Conservation (phyloP, 2,329 filamentous ascomycete species). For the Magnaporthiopsis incrustans region DNA sequence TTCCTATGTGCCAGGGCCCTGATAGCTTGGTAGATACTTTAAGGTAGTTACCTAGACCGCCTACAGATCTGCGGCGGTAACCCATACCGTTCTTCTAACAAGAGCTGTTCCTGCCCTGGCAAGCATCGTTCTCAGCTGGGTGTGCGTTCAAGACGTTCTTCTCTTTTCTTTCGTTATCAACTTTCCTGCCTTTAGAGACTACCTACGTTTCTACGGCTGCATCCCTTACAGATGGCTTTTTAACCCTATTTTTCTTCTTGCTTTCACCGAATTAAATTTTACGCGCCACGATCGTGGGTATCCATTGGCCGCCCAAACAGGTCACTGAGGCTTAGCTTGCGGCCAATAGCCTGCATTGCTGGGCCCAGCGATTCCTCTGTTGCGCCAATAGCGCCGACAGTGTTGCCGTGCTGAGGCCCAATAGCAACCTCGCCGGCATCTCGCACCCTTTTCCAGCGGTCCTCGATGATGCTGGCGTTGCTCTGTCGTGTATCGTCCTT, state of each 20-base stretch:
- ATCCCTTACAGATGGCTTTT: background rate
- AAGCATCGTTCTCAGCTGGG: too few relatives aligned
- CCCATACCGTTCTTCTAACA: too few relatives aligned
- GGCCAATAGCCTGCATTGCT: slow-evolving; percentile 36
- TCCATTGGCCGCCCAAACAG: slow-evolving; percentile 28
- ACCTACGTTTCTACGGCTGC: too few relatives aligned
- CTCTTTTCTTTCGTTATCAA: too few relatives aligned
- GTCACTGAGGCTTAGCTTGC: slow-evolving; percentile 35
- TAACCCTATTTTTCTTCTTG: background rate
- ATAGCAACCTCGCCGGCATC: slow-evolving; percentile 10
- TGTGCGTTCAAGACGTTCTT: too few relatives aligned
- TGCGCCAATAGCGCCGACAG: background rate
- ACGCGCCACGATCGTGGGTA: background rate
- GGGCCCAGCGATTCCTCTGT: slow-evolving; percentile 22
- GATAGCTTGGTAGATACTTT: too few relatives aligned
- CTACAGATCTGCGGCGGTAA: too few relatives aligned
- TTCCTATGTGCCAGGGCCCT: too few relatives aligned
- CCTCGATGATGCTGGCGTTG: slow-evolving; percentile 26
- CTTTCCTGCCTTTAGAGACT: too few relatives aligned
- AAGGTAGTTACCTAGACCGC: too few relatives aligned
- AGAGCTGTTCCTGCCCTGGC: too few relatives aligned
- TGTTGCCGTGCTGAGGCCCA: background rate
- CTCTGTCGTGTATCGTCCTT: slow-evolving; percentile 14
- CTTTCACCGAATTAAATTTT: background rate
- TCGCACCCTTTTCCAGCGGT: slow-evolving; percentile 28